A percentile compares a stretch with the other conserved stretches of the same genome.
These are phyloP conservation scores for Calonectria henricotiae DNA, from an alignment of 2,329 filamentous ascomycete genomes.

Conservation along the genomic window DNA sequence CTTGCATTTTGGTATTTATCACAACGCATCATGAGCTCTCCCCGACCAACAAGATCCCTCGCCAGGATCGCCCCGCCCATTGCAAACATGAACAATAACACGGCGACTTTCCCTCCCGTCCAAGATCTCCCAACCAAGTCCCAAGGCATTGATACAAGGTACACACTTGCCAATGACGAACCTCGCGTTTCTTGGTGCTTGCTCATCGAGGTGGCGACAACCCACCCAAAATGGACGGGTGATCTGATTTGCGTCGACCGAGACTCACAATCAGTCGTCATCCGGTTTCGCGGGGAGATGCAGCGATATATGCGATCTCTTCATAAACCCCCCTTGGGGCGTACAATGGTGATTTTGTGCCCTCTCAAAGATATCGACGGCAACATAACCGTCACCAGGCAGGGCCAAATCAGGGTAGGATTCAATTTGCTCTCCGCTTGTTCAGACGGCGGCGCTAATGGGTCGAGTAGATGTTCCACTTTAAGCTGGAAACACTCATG, in stretches of 20 bases:
- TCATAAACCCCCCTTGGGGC: not conserved
- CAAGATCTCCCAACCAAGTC: not conserved
- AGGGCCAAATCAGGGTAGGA: not conserved
- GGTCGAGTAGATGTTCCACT: not conserved
- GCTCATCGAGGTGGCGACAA: not conserved
- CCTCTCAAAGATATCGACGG: not conserved
- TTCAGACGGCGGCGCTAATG: not conserved
- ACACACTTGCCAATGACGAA: too few relatives aligned
- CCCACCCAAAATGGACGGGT: rapidly evolving
- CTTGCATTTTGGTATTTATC: not conserved
- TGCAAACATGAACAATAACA: not conserved
- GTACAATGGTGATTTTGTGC: not conserved
- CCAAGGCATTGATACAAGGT: not conserved
- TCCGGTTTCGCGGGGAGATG: not conserved
- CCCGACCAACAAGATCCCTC: not conserved
- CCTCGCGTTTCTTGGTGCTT: not conserved
- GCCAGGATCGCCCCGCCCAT: not conserved
- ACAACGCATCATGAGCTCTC: not conserved
- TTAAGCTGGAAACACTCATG: not conserved
- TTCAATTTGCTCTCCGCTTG: too few relatives aligned
- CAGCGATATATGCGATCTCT: too few relatives aligned
- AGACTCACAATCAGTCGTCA: not conserved
- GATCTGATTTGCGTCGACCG: not conserved
- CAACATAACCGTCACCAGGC: not conserved
- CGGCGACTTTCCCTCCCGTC: not conserved